phyloP scores from a whole-genome alignment of 1,284 basidiomycete genomes.

The Cutaneotrichosporon sp. region DNA sequence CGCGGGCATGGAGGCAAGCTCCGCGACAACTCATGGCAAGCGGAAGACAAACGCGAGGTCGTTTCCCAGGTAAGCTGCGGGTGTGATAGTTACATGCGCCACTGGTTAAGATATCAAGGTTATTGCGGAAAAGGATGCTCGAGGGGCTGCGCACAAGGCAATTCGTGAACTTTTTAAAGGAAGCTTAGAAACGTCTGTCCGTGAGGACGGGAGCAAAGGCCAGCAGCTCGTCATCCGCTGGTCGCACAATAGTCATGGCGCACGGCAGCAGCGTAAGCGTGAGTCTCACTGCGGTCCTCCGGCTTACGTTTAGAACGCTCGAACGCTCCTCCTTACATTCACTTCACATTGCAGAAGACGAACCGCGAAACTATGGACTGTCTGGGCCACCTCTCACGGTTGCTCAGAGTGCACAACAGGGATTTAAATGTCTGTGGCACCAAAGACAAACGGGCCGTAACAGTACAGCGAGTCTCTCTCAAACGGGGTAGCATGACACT shows the following conservation, averaged over 20 bases:
- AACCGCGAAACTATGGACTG: slow-evolving; percentile 97
- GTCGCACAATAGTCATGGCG: slow-evolving; percentile 11
- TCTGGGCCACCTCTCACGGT: slow-evolving; percentile 69
- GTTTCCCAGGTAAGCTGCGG: slow-evolving; percentile 69
- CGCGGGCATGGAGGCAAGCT: slow-evolving; percentile 10
- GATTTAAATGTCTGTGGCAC: slow-evolving; percentile 90
- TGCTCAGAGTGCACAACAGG: slow-evolving; percentile 66
- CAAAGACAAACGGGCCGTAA: slow-evolving; percentile 97
- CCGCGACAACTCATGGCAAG: slow-evolving; percentile 18
- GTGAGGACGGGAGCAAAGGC: slow-evolving; percentile 26
- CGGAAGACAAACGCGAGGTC: slow-evolving; percentile 64
- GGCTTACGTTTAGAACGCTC: too few relatives aligned
- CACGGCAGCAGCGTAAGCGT: slow-evolving; percentile 12
- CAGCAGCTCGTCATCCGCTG: slow-evolving; percentile 41
- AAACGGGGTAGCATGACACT: slow-evolving; percentile 72
- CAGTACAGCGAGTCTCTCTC: slow-evolving; percentile 84
- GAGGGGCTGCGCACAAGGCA: slow-evolving; percentile 74
- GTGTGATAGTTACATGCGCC: too few relatives aligned
- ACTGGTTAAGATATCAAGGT: slow-evolving; percentile 54
- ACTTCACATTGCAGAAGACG: slow-evolving; percentile 95
- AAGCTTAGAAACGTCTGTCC: slow-evolving; percentile 63
- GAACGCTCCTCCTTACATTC: slow-evolving; percentile 67
- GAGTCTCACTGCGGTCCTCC: too few relatives aligned
- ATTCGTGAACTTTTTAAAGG: slow-evolving; percentile 77
- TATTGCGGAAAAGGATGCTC: slow-evolving; percentile 71